Base-by-base conservation (phyloP, 1,284 basidiomycete genomes). In the Trametes sp. region DNA sequence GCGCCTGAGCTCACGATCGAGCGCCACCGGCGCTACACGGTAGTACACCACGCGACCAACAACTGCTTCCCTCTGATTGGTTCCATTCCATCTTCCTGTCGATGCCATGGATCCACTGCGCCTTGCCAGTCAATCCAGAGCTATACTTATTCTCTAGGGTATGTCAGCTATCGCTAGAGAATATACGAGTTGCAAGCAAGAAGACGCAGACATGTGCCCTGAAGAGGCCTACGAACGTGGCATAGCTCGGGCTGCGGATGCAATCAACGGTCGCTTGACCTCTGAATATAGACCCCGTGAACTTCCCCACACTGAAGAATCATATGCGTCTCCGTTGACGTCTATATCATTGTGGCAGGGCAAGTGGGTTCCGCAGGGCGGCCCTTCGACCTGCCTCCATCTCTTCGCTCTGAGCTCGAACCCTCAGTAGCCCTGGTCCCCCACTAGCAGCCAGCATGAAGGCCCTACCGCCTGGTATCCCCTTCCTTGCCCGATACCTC, bases 381-480 rank as follows among this genome's bases (percentile, higher is more conserved):
- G 7, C 5, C 21, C 51, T 21, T 41, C 24, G 4, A 23, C 21
- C 13, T 16, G 14, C 11, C 23, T 10, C 9, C 35, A 16, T 26
- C 31, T 54, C 10, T 51, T 51, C 36, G 14, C 36, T 33, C 53
- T 31, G 26, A 42, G 9, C 29, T 31, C 26, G 14, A 10, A 29
- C 5, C 19, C n/a, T 6, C 19, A 38, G 26, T 23, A 8, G 19
- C 21, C 11, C 23, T 14, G 44, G 13, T 11, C 16, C 41, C 46
- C 28, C 23, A 29, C 35, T n/a, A n/a, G n/a, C n/a, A 26, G 16
- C 58, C 58, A 33, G 45, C 63, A 67, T 65, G 62, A 52, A 61
- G 57, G 44, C 57, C 45, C 54, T 65, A 8, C 63, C 66, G 2
- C 64, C 66, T 10, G 66, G 66, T 1, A 55, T 68, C 38, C 64